Conservation (phyloP, 2,329 filamentous ascomycete species). For the Pezicula radicicola region DNA sequence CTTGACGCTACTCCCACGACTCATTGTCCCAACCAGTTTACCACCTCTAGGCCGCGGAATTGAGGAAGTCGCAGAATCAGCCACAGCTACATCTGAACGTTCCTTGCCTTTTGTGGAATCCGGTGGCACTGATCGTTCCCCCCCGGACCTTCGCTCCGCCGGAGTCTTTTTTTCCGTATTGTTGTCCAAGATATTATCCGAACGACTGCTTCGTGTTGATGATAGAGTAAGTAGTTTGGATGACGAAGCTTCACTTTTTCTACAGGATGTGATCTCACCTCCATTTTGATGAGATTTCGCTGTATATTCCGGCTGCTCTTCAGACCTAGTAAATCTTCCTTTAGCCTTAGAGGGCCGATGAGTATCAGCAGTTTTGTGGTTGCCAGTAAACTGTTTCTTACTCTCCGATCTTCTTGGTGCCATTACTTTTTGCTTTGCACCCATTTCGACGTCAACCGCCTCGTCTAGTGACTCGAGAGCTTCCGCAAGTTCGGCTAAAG, state of each 20-base stretch:
- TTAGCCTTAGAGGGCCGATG: no score
- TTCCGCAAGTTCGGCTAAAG: slow-evolving; percentile 18
- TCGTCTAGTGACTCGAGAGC: slow-evolving; percentile 9
- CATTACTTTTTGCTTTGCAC: not conserved
- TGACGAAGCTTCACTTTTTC: not conserved
- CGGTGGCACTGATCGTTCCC: no score
- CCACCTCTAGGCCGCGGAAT: not conserved
- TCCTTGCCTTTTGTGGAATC: no score
- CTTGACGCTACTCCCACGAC: slow-evolving; percentile 21
- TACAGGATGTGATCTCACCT: not conserved
- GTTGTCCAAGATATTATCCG: no score
- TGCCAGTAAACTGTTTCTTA: no score
- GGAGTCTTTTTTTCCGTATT: no score
- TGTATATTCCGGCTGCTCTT: no score
- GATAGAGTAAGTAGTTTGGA: not conserved
- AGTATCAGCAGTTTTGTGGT: no score
- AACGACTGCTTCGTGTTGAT: no score
- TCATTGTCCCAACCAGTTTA: not conserved
- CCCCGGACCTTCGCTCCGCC: no score
- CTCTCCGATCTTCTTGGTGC: not conserved
- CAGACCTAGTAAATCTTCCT: no score
- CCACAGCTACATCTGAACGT: no score
- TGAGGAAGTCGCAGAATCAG: not conserved
- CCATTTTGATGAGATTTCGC: not conserved
- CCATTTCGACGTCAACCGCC: not conserved